Evolutionary conservation across 2,329 filamentous ascomycete species (phyloP), one percentile per base, ranked within the genome.

Genomic region (Paramyrothecium sp.): DNA sequence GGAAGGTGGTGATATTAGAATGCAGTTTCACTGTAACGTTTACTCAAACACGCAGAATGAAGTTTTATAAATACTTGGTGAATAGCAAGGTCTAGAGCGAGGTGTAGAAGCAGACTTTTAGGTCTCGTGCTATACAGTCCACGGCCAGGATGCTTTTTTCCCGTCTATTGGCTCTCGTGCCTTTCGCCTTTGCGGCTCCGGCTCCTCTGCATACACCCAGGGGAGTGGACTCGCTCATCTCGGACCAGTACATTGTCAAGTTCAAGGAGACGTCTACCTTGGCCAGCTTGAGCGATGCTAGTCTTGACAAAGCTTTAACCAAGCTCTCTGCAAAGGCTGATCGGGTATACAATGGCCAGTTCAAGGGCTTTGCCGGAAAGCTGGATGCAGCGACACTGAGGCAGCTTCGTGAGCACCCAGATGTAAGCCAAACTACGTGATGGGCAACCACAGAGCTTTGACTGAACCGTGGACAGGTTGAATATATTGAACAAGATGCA

Each of bases 401-500:
- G 54, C 50, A 47, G 34, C 58, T 70, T 17, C 67, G 63, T 23
- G 54, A 58, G 19, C 60, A 65, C 52, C 65, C 66, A 11, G 60
- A 65, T 57, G 65, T 66, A 60, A 61, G 60, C 13, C 4, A n/a
- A 7, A 63, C 30, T 33, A 16, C 26, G 5, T 21, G 12, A 19
- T 20, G 22, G 19, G 26, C 19, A 20, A 66, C 20, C 22, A 26
- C 21, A n/a, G 22, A 19, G 10, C 12, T 53, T 34, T 38, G 20
- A 30, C 17, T 23, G 23, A 34, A n/a, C 21, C 17, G 7, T 5
- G 1, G 2, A 13, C 2, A 66, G 61, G 72, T 75, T 30, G 68
- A 69, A 2, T 75, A 71, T 56, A 64, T 77, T n/a, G 73, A 77
- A 61, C 69, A 67, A 48, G 73, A 78, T 51, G 65, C 63, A 44